These are phyloP conservation scores for Fragosphaeria purpurea DNA, from an alignment of 2,329 filamentous ascomycete genomes.

Conservation along the genomic window DNA sequence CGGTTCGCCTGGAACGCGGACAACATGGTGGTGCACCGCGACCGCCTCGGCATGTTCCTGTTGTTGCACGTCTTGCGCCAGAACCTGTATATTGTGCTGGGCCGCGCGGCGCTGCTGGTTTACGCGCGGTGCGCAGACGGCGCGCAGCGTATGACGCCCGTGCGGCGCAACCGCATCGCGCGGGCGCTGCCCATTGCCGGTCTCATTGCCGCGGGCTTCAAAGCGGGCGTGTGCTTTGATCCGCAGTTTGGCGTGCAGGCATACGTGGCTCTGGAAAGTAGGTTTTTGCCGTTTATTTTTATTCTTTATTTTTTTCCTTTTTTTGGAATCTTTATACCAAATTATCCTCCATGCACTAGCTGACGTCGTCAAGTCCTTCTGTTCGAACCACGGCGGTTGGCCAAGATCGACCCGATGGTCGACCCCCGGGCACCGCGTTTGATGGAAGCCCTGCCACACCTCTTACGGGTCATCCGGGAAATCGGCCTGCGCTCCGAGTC, in stretches of 20 bases:
- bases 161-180: slow-evolving; percentile 7
- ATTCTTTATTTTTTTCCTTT: too few species aligned
- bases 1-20: slow-evolving; percentile 9
- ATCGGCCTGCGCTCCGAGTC: slow-evolving; percentile 5
- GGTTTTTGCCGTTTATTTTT: too few species aligned
- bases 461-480: slow-evolving; percentile 4
- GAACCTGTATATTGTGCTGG: slow-evolving; percentile 10
- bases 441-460: slow-evolving; percentile 8
- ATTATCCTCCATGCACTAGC: too few species aligned
- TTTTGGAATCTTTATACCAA: too few species aligned
- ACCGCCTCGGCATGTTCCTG: slow-evolving; percentile 9
- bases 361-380: slow-evolving; percentile 5
- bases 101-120: slow-evolving; percentile 7
- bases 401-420: slow-evolving; percentile 7
- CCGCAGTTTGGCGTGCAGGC: slow-evolving; percentile 11
- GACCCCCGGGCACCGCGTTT: slow-evolving; percentile 7
- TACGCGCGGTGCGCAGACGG: background rate
- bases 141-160: slow-evolving; percentile 1
- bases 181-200: slow-evolving; percentile 11
- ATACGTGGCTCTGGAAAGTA: slow-evolving; percentile 10
- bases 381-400: slow-evolving; percentile 10
- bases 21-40: slow-evolving; percentile 10
- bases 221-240: slow-evolving; percentile 7
- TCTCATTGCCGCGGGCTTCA: slow-evolving; percentile 6
- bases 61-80: slow-evolving; percentile 10